Conservation (phyloP, 2,329 filamentous ascomycete genomes). For the Ophiocordyceps camponoti-rufipedis region DNA sequence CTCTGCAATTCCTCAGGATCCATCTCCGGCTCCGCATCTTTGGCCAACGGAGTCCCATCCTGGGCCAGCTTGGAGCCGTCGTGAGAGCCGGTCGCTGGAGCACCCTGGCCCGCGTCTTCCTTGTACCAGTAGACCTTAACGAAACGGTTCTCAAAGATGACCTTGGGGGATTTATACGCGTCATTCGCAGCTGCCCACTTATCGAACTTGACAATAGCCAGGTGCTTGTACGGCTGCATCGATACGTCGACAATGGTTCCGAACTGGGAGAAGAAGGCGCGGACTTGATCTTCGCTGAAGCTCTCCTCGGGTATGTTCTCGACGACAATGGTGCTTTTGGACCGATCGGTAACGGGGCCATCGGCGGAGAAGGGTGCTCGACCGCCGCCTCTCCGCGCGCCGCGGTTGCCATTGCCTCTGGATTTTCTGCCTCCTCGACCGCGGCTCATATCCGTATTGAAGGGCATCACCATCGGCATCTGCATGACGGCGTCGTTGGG, state of each 20-base stretch:
- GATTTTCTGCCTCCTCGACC: constrained; percentile 18
- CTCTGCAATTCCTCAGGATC: constrained; percentile 52
- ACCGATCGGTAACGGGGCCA: constrained; percentile 42
- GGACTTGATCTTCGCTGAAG: constrained; percentile 46
- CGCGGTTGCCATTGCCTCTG: constrained; percentile 10
- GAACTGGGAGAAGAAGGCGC: constrained; percentile 54
- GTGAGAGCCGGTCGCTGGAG: constrained; percentile 9
- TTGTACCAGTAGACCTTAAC: constrained; percentile 71
- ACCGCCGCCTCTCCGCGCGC: constrained; percentile 16
- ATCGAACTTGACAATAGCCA: constrained; percentile 54
- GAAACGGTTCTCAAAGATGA: constrained; percentile 71
- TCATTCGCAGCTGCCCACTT: constrained; percentile 46
- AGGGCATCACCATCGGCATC: constrained; percentile 6
- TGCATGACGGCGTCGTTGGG: constrained; percentile 12
- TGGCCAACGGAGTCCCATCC: no score
- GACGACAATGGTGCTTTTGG: constrained; percentile 52
- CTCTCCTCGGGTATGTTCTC: constrained; percentile 61
- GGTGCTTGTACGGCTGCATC: constrained; percentile 45
- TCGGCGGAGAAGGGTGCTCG: constrained; percentile 45
- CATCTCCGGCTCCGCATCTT: constrained; percentile 31
- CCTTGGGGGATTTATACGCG: constrained; percentile 60
- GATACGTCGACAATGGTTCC: constrained; percentile 45
- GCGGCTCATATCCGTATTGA: constrained; percentile 9
- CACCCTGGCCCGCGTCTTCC: constrained; percentile 22
- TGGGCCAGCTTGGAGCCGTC: constrained; percentile 8